A percentile compares a stretch with the other conserved stretches of the same genome.
phyloP scores from a whole-genome alignment of 768 basidiomycete genomes.

The Leccinum uliginosum region DNA sequence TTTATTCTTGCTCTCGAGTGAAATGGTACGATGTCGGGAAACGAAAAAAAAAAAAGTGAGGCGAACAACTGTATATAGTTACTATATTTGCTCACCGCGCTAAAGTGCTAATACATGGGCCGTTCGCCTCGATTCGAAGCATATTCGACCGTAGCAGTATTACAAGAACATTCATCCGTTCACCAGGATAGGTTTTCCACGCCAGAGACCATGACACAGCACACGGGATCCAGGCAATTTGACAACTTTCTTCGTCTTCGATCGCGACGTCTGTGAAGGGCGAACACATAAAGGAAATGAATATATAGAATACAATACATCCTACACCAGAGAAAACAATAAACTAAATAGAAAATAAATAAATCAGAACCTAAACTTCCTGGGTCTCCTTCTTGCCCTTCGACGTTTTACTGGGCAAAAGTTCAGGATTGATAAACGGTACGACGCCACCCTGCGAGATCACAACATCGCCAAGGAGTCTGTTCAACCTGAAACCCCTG shows the following conservation, averaged over 20 bases:
- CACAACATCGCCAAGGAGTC: slow-evolving; percentile 43
- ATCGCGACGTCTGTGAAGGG: not conserved
- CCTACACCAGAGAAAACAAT: slow-evolving; percentile 24
- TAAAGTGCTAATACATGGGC: too few species aligned
- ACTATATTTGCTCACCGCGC: too few species aligned
- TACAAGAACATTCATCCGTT: not conserved
- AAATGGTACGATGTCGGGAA: slow-evolving; percentile 4
- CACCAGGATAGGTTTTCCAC: too few species aligned
- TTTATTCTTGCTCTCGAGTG: not conserved
- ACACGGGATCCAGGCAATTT: too few species aligned
- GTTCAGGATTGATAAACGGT: slow-evolving; percentile 47
- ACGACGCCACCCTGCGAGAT: slow-evolving; percentile 64
- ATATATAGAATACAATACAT: slow-evolving; percentile 32
- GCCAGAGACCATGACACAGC: too few species aligned
- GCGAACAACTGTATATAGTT: too few species aligned
- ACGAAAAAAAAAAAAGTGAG: not conserved
- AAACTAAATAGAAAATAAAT: slow-evolving; percentile 8
- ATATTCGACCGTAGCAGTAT: not conserved
- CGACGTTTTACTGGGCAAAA: slow-evolving; percentile 49
- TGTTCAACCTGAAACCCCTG: slow-evolving; percentile 30
- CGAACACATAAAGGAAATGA: slow-evolving; percentile 11
- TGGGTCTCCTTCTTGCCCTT: slow-evolving; percentile 51
- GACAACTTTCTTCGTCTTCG: too few species aligned
- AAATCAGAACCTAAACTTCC: slow-evolving; percentile 34
- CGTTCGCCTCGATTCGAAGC: not conserved